These are phyloP conservation scores for Ogataea hybrid DNA, from an alignment of 1,139 yeast genomes.

Conservation along the genomic window DNA sequence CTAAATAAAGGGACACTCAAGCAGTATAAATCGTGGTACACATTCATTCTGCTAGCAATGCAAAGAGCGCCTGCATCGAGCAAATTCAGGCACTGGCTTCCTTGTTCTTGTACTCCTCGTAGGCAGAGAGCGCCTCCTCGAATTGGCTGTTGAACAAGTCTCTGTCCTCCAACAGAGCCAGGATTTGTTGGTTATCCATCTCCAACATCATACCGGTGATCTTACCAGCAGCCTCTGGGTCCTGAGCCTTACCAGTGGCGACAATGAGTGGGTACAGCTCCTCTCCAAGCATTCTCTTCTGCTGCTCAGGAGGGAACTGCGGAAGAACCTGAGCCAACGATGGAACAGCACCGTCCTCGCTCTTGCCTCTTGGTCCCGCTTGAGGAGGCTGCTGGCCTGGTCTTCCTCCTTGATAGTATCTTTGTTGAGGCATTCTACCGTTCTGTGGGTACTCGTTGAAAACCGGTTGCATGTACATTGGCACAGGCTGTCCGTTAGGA, in stretches of 20 bases:
- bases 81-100: conserved; percentile 18
- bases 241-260: conserved; percentile 78
- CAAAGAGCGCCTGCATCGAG: conserved; percentile 7
- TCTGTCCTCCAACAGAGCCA: conserved; percentile 86
- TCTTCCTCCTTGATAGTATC: conserved; percentile 37
- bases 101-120: conserved; percentile 68
- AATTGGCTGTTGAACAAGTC: conserved; percentile 88
- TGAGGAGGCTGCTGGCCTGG: conserved; percentile 25
- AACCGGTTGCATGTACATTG: conserved; percentile 81
- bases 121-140: conserved; percentile 93
- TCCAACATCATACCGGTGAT: conserved; percentile 99
- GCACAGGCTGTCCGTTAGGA: conserved; percentile 79
- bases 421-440: conserved; percentile 44
- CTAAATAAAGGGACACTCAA: conserved; percentile 7
- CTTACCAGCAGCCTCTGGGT: conserved; percentile 96
- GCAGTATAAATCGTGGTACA: conserved; percentile 5
- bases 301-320: conserved; percentile 77
- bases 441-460: conserved; percentile 53
- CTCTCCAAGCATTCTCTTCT: conserved; percentile 97
- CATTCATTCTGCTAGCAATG: conserved; percentile 7
- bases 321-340: conserved; percentile 57
- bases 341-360: conserved; percentile 19
- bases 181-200: conserved; percentile 88
- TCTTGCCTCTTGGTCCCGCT: conserved; percentile 31
- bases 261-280: conserved; percentile 94